These are phyloP conservation scores for Entoloma clypeatum DNA, from an alignment of 1,284 basidiomycete species.

Conservation along the genomic window DNA sequence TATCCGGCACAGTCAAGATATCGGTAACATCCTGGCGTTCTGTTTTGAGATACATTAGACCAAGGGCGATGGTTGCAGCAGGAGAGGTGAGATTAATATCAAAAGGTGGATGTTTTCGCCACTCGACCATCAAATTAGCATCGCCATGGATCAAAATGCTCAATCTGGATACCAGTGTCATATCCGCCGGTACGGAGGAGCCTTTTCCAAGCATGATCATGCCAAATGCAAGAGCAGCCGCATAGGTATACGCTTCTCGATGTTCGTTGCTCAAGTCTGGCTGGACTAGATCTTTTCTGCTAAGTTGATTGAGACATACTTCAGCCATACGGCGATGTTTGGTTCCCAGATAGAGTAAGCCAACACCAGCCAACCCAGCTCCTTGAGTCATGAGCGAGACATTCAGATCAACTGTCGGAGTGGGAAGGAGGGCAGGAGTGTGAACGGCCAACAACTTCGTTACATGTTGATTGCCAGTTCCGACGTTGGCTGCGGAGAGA, in stretches of 20 bases:
- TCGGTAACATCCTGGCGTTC: conserved; percentile 82
- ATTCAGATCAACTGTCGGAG: conserved; percentile 84
- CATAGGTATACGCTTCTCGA: conserved; percentile 89
- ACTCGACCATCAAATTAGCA: conserved; percentile 34
- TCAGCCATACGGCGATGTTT: conserved; percentile 91
- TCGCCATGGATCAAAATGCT: conserved; percentile 74
- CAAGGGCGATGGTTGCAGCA: conserved; percentile 86
- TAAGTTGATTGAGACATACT: conserved; percentile 83
- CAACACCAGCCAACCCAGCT: conserved; percentile 85
- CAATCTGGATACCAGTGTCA: conserved; percentile 62
- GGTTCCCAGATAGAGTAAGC: conserved; percentile 86
- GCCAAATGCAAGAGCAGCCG: conserved; percentile 88
- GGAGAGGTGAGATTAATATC: conserved; percentile 88
- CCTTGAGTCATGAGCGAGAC: conserved; percentile 88
- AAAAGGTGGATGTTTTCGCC: conserved; percentile 49
- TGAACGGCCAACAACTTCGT: conserved; percentile 92
- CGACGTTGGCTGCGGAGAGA: conserved; percentile 88
- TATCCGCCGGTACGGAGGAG: conserved; percentile 70
- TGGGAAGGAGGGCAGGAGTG: conserved; percentile 87
- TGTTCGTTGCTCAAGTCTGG: conserved; percentile 82
- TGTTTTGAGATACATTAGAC: conserved; percentile 89
- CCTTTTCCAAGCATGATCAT: conserved; percentile 95
- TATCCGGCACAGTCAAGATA: conserved; percentile 80
- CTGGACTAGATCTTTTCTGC: conserved; percentile 70
- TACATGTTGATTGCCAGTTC: conserved; percentile 81